phyloP scores from a whole-genome alignment of 768 basidiomycete species.

The Porpolomopsis calyptriformis region DNA sequence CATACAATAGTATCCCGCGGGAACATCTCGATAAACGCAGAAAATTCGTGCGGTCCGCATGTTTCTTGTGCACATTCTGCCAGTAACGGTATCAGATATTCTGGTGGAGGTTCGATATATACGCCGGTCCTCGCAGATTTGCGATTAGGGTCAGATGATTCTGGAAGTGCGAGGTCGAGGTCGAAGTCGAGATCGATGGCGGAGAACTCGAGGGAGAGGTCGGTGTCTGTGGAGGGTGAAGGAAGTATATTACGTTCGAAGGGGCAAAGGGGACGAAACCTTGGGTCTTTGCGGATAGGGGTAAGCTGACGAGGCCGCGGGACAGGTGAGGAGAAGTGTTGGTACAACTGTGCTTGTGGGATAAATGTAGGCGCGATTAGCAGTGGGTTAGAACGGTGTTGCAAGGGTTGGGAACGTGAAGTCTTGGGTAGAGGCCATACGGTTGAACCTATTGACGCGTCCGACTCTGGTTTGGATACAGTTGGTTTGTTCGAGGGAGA shows the following conservation, averaged over 20 bases:
- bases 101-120: constrained; percentile 25
- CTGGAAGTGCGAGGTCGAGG: constrained; percentile 19
- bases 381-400: not conserved
- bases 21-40: constrained; percentile 73
- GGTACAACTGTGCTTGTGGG: constrained; percentile 12
- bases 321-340: constrained; percentile 21
- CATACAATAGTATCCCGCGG: constrained; percentile 59
- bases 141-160: constrained; percentile 14
- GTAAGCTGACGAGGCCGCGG: constrained; percentile 53
- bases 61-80: constrained; percentile 58
- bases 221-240: constrained; percentile 44
- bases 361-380: constrained; percentile 1
- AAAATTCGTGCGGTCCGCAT: constrained; percentile 61
- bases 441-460: not conserved
- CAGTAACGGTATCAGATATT: constrained; percentile 54
- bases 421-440: not conserved
- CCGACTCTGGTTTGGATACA: too few relatives aligned
- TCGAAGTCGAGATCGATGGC: constrained; percentile 34
- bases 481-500: too few relatives aligned
- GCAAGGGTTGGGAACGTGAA: not conserved
- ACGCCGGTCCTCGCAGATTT: not conserved
- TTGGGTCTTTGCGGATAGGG: constrained; percentile 43
- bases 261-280: constrained; percentile 20
- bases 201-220: constrained; percentile 42
- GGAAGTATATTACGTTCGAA: constrained; percentile 42